Percentiles rank a stretch among this genome's conserved stretches.
Evolutionary conservation across 352 stramenopile genomes (phyloP).

Genomic region (Globisporangium nunn): DNA sequence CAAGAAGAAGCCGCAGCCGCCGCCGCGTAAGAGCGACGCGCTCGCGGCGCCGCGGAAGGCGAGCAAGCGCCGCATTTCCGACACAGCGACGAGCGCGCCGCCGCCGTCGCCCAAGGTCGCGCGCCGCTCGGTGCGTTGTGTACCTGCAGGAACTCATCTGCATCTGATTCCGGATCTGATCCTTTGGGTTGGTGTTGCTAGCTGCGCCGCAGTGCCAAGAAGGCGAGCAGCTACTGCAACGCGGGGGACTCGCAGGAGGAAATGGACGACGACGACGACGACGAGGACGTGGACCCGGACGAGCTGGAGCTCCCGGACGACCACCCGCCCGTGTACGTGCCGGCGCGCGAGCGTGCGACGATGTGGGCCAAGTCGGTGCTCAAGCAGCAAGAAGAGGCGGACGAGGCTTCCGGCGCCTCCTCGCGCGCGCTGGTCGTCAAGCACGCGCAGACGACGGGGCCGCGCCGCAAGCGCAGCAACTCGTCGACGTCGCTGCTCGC

Average conservation of each 20-base stretch:
- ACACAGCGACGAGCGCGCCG: conserved; percentile 5
- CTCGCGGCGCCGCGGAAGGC: conserved; percentile 15
- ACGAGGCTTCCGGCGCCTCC: conserved; percentile 1
- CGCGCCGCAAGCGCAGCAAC: conserved; percentile 49
- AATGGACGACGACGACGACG: conserved; percentile 21
- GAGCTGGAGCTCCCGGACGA: conserved; percentile 17
- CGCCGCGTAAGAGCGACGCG: conserved; percentile 1
- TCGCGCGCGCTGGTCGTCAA: conserved; percentile 21
- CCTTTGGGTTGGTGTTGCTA: neutral
- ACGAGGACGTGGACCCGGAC: conserved; percentile 34
- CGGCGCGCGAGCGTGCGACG: conserved; percentile 59
- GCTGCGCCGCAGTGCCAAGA: conserved; percentile 43
- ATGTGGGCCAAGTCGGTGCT: conserved; percentile 70
- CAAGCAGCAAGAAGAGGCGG: conserved; percentile 29
- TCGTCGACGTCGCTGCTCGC: conserved; percentile 44
- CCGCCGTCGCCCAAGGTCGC: neutral
- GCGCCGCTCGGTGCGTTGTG: conserved; percentile 18
- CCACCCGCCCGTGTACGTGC: conserved; percentile 34
- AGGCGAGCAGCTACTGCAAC: conserved; percentile 31
- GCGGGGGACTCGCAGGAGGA: conserved; percentile 27
- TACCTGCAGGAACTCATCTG: neutral
- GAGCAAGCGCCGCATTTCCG: conserved; percentile 21
- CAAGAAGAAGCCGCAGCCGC: neutral
- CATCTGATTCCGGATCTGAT: neutral
- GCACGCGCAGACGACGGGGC: conserved; percentile 18